Conservation (phyloP, 495 filamentous ascomycete species). For the Pyronema domesticum region DNA sequence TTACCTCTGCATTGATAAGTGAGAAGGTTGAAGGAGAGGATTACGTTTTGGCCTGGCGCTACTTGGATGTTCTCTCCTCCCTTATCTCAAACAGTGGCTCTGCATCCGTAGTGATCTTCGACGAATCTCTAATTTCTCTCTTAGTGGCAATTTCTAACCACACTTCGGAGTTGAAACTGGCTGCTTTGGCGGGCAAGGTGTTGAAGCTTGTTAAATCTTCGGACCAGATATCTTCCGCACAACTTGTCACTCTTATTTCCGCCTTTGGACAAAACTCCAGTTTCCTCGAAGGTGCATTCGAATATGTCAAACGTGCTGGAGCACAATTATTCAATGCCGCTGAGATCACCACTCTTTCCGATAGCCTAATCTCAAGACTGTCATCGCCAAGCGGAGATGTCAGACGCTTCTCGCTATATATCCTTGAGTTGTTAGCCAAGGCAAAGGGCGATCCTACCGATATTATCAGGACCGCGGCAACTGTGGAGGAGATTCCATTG, state of each 20-base stretch:
- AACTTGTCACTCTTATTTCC: background rate
- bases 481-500: slow-evolving; percentile 61
- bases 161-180: background rate
- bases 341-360: slow-evolving; percentile 37
- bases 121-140: background rate
- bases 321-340: slow-evolving; percentile 29
- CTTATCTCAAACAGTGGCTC: background rate
- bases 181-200: background rate
- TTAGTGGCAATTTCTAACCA: background rate
- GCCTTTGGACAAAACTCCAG: background rate
- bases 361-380: slow-evolving; percentile 51
- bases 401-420: slow-evolving; percentile 48
- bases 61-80: background rate
- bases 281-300: slow-evolving; percentile 48
- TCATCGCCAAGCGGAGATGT: slow-evolving; percentile 51
- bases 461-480: slow-evolving; percentile 35
- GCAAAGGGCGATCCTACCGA: slow-evolving; percentile 7
- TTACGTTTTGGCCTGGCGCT: background rate
- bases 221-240: background rate
- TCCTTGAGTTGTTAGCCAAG: slow-evolving; percentile 38
- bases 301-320: slow-evolving; percentile 37
- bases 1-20: background rate
- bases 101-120: background rate
- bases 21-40: background rate
- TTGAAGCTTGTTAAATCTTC: background rate